Evolutionary conservation across 2,329 filamentous ascomycete genomes (phyloP), one percentile per base, ranked within the genome.

Genomic region (Arachnomyces sp.): DNA sequence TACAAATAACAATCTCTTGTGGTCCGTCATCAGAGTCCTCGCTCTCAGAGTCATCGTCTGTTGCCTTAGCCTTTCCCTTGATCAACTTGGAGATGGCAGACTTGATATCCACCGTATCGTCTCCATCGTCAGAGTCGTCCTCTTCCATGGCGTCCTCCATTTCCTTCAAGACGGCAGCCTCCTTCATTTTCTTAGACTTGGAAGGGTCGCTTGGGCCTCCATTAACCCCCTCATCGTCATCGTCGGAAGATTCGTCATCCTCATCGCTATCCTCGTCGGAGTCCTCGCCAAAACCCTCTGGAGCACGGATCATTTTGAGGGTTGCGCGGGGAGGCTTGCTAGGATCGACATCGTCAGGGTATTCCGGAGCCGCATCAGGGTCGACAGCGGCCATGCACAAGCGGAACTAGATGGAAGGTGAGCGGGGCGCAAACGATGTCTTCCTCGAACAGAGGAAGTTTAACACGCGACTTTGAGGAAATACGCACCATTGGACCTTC

Each of bases 331-430:
- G 76, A 46, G 79, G 66, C 43, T 68, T 64, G 54, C 76, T 76
- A 44, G 76, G 65, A 56, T 81, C 78, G 54, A 73, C 74, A 38
- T 76, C 74, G 43, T 73, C 72, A 51, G 81, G 79, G 43, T 73
- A 72, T 63, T 86, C 76, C 28, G 81, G 75, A 53, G 79, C 73
- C 55, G 84, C 84, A 57, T 79, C 87, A 43, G 92, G 92, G 63
- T 98, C 90, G 63, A 98, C 82, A 50, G 92, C 92, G 57, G 93
- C 92, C 92, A 98, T 98, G 57, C 89, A 96, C 60, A 98, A 87
- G 63, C 87, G 87, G 71, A 95, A 93, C 89, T 94, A 57, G 34
- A 33, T 31, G 39, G 12, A 25, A 35, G 3, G 5, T 12, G 25
- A 40, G 16, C 9, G 7, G 18, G 18, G 15, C 25, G 30, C 31